Base-by-base conservation (phyloP, 768 basidiomycete genomes). In the Trametes villosa region DNA sequence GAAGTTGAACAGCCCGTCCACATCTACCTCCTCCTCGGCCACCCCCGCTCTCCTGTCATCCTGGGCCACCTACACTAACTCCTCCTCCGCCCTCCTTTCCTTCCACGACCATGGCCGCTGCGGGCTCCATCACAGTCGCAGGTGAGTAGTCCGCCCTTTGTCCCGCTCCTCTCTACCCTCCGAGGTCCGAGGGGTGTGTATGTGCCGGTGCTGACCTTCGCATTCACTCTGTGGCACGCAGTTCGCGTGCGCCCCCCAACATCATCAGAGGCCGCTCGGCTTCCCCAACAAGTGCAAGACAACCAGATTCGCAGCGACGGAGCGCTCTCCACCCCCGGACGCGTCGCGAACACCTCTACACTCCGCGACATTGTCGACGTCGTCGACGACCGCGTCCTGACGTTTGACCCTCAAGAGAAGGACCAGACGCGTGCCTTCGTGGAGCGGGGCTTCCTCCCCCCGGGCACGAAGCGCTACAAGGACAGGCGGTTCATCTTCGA, bases 401-500 rank as follows among this genome's bases (percentile, higher is more conserved):
- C 93, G 15, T 99, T 98, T 70, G 97, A 99, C 74, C 95, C 96
- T 34, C 90, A 93, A 60, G 94, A 97, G 76, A 88, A 88, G 73
- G 91, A 96, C 76, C 84, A 79, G 62, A 83, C 89, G 27, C 82
- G 82, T 38, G 85, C 92, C 1, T 94, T 96, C 72, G 81, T 91
- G 61, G 91, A 94, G 71, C 83, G 91, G 17, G 92, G 93, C 9
- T 93, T 93, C 68, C 68, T 92, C 67, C 91, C 91, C 36, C 91
- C 91, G 0, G 89, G 93, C 45, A 92, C 91, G 42, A 95, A 94
- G 72, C 85, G 96, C 63, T 96, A 96, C 80, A 98, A 98, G 74
- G 95, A 98, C 77, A 89, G 89, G 71, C 84, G 96, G 64, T 99
- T 97, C 77, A 94, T 96, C 83, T 99, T 98, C 74, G 97, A 99